Conservation (phyloP, 2,329 filamentous ascomycete species). For the Chrysosporium queenslandicum region DNA sequence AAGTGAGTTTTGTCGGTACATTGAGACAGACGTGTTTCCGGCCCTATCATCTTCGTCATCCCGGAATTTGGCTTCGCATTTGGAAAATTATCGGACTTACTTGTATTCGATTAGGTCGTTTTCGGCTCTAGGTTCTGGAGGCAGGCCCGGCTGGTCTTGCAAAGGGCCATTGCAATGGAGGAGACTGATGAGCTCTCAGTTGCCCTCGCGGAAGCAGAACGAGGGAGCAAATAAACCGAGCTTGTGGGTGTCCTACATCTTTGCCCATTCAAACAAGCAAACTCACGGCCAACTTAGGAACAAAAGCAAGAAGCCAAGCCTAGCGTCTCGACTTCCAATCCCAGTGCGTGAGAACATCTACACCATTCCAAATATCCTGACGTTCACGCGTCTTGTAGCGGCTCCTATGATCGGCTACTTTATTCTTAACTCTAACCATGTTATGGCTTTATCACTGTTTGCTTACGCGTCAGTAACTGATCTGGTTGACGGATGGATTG, state of each 20-base stretch:
- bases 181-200: conserved; percentile 9
- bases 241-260: conserved; percentile 3
- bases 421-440: conserved; percentile 71
- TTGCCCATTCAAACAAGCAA: not conserved
- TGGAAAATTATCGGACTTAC: not conserved
- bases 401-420: conserved; percentile 83
- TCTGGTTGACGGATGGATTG: conserved; percentile 87
- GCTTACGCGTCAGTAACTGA: conserved; percentile 87
- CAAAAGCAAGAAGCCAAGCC: conserved; percentile 19
- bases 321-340: conserved; percentile 27
- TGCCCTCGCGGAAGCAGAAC: not conserved
- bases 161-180: not conserved
- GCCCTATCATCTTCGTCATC: too few relatives aligned
- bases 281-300: not conserved
- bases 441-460: conserved; percentile 73
- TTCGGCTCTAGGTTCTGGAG: not conserved
- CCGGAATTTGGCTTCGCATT: not conserved
- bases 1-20: not conserved
- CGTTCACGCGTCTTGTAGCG: conserved; percentile 70
- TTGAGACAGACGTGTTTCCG: too few relatives aligned
- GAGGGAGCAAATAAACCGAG: conserved; percentile 4
- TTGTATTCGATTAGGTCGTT: not conserved
- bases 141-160: not conserved
- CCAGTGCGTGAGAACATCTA: conserved; percentile 76
- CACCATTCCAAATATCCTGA: conserved; percentile 89